These are phyloP conservation scores for Aureobasidium sp. DNA, from an alignment of 2,329 filamentous ascomycete species.

Conservation along the genomic window DNA sequence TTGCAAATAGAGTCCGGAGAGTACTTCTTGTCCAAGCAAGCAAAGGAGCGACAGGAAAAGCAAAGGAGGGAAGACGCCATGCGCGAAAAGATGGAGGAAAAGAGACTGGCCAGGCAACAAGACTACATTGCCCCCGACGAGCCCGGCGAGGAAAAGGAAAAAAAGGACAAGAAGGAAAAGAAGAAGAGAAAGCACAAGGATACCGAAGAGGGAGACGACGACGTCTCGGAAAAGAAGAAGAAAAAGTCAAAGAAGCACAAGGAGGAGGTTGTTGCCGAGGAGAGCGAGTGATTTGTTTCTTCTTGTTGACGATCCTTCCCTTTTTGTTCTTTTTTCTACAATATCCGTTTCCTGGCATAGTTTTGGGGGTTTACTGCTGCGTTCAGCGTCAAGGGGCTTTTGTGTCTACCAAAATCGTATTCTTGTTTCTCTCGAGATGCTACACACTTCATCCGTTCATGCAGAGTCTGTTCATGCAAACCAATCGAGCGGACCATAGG, in stretches of 20 bases:
- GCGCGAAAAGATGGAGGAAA: constrained; percentile 79
- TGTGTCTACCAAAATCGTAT: constrained; percentile 1
- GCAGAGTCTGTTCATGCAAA: neutral
- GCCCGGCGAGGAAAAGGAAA: constrained; percentile 44
- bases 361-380: constrained; percentile 4
- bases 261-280: constrained; percentile 8
- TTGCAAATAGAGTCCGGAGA: constrained; percentile 96
- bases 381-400: constrained; percentile 8
- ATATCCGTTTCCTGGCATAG: neutral
- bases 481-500: too few species aligned
- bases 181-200: constrained; percentile 24
- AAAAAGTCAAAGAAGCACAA: constrained; percentile 15
- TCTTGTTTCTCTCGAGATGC: neutral
- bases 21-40: constrained; percentile 90
- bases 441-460: neutral
- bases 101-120: constrained; percentile 73
- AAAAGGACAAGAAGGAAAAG: constrained; percentile 39
- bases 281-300: neutral
- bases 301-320: neutral
- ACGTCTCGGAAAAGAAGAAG: constrained; percentile 19
- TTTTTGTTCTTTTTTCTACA: neutral
- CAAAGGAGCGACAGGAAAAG: constrained; percentile 75
- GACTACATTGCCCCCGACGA: constrained; percentile 87
- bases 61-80: constrained; percentile 79
- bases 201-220: constrained; percentile 24